Base-by-base conservation (phyloP, 2,329 filamentous ascomycete genomes). In the Trichocomaceae sp. region DNA sequence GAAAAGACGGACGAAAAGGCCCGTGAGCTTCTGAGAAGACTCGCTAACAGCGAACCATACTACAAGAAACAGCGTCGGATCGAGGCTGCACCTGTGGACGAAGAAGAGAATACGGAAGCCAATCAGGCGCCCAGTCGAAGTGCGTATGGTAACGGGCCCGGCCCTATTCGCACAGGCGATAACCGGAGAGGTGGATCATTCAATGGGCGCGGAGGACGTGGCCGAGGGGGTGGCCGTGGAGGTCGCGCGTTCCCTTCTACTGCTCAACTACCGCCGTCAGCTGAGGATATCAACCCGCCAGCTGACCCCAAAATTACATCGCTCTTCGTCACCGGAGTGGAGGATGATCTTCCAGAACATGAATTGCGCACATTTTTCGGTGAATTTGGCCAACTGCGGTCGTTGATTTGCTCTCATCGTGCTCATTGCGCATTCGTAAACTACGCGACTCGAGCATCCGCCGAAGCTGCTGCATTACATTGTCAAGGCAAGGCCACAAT, bases 1-100 rank as follows among this genome's bases (percentile, higher is more conserved):
- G 90, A 95, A 60, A 95, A 96, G 79, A 93, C 92, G 1, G 93
- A 99, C 64, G 92, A 97, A 68, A 97, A 97, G 73, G 93, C 91
- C 2, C 82, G 92, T 55, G 93, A 99, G 63, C 75, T 99, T 12
- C 71, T 99, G 57, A 81, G 89, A 60, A 80, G 90, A 52, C 75
- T 99, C 45, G 95, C 95, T 5, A 87, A 88, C 60, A 96, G 90
- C 69, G 92, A 97, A 68, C 93, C 93, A 0, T 97, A 97, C 69
- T 95, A 96, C 71, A 86, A 91, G 66, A 95, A 93, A 66, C 89
- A 91, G 52, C 82, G 88, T 58, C 77, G 86, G 23, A 77, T 95
- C 46, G 88, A 89, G 83, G 61, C 76, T 65, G 6, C 77, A 72
- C 45, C 75, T 69, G 52, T 70, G 72, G 50, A 52, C 10, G 35